phyloP scores from a whole-genome alignment of 2,329 filamentous ascomycete genomes.

The Colletotrichum trifolii region DNA sequence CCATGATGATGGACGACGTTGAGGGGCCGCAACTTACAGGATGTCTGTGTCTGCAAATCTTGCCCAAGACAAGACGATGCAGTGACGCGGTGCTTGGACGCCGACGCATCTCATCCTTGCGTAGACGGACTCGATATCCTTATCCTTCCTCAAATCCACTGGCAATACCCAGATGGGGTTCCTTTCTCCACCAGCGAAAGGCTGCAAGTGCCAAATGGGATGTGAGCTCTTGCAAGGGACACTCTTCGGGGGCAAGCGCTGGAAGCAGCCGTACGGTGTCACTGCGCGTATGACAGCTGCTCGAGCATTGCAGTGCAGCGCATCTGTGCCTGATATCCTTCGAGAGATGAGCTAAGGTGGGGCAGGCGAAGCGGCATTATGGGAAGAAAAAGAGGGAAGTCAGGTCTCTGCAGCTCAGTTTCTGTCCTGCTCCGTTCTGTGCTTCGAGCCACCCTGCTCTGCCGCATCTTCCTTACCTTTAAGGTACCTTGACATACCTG shows the following conservation, averaged over 20 bases:
- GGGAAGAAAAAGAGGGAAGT: background rate
- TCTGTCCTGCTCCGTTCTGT: no score
- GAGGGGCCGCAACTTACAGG: background rate
- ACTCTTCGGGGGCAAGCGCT: conserved; percentile 13
- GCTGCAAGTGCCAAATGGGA: conserved; percentile 6
- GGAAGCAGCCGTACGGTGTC: background rate
- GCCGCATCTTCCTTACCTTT: background rate
- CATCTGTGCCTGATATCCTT: no score
- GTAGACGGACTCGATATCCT: background rate
- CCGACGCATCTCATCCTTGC: background rate
- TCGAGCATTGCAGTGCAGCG: no score
- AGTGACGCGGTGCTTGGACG: conserved; percentile 21
- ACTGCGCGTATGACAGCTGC: background rate
- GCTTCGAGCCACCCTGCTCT: conserved; percentile 3
- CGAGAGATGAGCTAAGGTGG: no score
- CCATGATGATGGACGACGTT: background rate
- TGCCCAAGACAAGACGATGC: conserved; percentile 12
- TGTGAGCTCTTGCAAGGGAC: conserved; percentile 13
- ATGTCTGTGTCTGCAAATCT: conserved; percentile 11
- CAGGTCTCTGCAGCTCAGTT: background rate
- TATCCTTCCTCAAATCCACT: conserved; percentile 1
- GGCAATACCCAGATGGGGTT: background rate
- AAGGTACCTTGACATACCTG: background rate
- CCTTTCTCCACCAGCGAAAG: background rate
- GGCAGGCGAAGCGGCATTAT: background rate